Base-by-base conservation (phyloP, 768 basidiomycete genomes). In the Psilocybe cubensis region DNA sequence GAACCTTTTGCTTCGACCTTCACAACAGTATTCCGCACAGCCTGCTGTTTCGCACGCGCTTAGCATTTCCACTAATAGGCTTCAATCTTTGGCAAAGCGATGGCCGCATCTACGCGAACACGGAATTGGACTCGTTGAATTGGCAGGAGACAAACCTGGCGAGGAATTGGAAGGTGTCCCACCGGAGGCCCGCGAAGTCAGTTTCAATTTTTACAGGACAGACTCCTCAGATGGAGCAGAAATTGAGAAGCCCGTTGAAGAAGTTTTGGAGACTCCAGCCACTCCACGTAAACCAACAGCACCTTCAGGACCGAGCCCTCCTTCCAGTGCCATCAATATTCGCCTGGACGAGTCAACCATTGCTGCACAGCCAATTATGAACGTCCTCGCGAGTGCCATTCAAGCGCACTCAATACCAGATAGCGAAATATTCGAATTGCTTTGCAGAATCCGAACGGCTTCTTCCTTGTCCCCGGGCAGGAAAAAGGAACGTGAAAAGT, bases 21-120 rank as follows among this genome's bases (percentile, higher is more conserved):
- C 94, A 3, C 96, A 98, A 67, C 96, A 98, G 69, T 98, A 97
- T 70, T 94, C 92, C 7, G 85, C 88, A 12, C 89, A 93, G 65
- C 89, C 91, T 8, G 86, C 92, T 11, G 88, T 96, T 50, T 89
- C 92, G 38, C 85, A 90, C 63, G 86, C 87, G 1, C 81, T 92
- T n/a, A 89, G 82, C 72, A 89, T 91, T 56, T 93, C 88, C 31
- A 91, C 87, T 3, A 82, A 87, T 54, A 89, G 92, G 50, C 80
- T 98, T 11, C 84, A 91, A 58, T 87, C 89, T 20, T 84, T 98
- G 29, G 88, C 90, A 7, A 92, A 89, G 64, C 85, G 91, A 52
- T 96, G 93, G 91, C 84, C 91, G 10, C 84, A 87, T 68, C 68
- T 93, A 9, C 87, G 91, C 57, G 93, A 96, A 68, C 83, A 88